Evolutionary conservation across 345 rosid genomes (phyloP).

Genomic region (Eucalyptus decipiens): DNA sequence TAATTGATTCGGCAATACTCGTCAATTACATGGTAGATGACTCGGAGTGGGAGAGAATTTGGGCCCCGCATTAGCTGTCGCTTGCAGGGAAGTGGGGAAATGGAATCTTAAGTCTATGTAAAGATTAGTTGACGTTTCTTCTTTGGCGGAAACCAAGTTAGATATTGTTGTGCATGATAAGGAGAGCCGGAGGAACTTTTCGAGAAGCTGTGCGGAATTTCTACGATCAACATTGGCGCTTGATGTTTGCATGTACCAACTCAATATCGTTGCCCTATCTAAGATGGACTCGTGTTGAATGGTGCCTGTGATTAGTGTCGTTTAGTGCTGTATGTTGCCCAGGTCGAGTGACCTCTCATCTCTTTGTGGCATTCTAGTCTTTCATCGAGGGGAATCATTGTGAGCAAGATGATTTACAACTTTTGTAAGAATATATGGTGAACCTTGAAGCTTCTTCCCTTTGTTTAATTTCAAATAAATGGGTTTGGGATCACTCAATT

Average conservation of each 20-base stretch:
- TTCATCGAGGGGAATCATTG: neutral
- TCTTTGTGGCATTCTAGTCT: neutral
- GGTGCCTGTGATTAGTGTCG: neutral
- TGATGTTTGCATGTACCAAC: neutral
- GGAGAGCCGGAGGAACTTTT: neutral
- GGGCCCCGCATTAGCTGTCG: neutral
- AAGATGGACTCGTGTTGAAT: neutral
- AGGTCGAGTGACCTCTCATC: neutral
- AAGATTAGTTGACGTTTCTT: neutral
- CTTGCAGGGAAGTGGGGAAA: neutral
- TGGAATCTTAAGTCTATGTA: neutral
- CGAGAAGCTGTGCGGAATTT: neutral
- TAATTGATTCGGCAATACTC: neutral
- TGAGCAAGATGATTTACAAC: neutral
- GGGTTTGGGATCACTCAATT: neutral
- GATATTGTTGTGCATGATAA: neutral
- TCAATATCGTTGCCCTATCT: neutral
- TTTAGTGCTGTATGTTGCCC: neutral
- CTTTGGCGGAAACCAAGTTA: neutral
- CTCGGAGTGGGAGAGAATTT: neutral
- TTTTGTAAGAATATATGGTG: neutral
- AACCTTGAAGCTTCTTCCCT: neutral
- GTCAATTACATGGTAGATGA: neutral
- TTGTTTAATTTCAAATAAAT: neutral
- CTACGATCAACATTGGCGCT: neutral